These are phyloP conservation scores for Suillus spraguei DNA, from an alignment of 768 basidiomycete species.

Conservation along the genomic window DNA sequence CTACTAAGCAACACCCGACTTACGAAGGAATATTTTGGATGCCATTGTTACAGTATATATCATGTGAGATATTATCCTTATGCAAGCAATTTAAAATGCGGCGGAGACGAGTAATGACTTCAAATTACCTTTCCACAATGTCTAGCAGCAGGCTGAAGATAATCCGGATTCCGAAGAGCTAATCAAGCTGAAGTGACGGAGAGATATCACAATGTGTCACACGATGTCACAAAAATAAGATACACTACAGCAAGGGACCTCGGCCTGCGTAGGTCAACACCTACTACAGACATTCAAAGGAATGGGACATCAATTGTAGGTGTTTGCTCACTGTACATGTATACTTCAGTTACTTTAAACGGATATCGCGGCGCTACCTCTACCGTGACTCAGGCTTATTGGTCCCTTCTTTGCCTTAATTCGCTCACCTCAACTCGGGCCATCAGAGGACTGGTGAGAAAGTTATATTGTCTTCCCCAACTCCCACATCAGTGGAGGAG, in stretches of 20 bases:
- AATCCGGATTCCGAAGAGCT: too few relatives aligned
- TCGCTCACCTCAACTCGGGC: slow-evolving; percentile 61
- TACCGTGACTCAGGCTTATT: slow-evolving; percentile 68
- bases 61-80: background rate
- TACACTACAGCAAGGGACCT: slow-evolving; percentile 78
- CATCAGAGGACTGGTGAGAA: too few relatives aligned
- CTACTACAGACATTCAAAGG: slow-evolving; percentile 43
- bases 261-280: slow-evolving; percentile 66
- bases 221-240: background rate
- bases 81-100: background rate
- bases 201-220: background rate
- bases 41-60: background rate
- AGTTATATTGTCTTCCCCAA: too few relatives aligned
- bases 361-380: slow-evolving; percentile 63
- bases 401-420: slow-evolving; percentile 92
- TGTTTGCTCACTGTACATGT: slow-evolving; percentile 14
- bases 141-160: too few relatives aligned
- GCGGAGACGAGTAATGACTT: background rate
- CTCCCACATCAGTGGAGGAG: too few relatives aligned
- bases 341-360: slow-evolving; percentile 9
- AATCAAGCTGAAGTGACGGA: too few relatives aligned
- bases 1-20: background rate
- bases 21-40: slow-evolving; percentile 7
- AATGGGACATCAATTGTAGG: slow-evolving; percentile 65
- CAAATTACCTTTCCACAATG: background rate